Percentiles rank a stretch among this genome's conserved stretches.
These are phyloP conservation scores for Anthostomella pinea DNA, from an alignment of 2,329 filamentous ascomycete species.

Conservation along the genomic window DNA sequence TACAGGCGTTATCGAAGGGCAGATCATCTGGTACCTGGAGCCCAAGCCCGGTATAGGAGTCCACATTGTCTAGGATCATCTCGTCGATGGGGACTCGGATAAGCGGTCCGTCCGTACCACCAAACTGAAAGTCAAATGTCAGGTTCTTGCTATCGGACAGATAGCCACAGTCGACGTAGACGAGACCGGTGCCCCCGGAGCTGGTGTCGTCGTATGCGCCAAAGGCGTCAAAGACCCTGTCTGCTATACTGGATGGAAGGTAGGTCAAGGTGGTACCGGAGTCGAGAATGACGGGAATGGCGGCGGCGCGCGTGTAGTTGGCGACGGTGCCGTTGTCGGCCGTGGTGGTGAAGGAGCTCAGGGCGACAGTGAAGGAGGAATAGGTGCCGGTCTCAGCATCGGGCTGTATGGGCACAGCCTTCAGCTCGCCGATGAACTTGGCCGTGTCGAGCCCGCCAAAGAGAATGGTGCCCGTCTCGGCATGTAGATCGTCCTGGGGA, in stretches of 20 bases:
- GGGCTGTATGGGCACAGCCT: slow-evolving; percentile 52
- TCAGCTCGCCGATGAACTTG: slow-evolving; percentile 60
- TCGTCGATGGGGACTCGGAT: slow-evolving; percentile 33
- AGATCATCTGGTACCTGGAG: slow-evolving; percentile 27
- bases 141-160: slow-evolving; percentile 29
- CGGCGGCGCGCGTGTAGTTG: slow-evolving; percentile 18
- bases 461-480: slow-evolving; percentile 60
- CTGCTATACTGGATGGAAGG: slow-evolving; percentile 51
- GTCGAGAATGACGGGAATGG: slow-evolving; percentile 58
- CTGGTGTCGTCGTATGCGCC: slow-evolving; percentile 37
- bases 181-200: slow-evolving; percentile 30
- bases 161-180: slow-evolving; percentile 41
- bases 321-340: slow-evolving; percentile 31
- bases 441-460: slow-evolving; percentile 68
- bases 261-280: slow-evolving; percentile 65
- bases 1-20: slow-evolving; percentile 45
- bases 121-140: slow-evolving; percentile 41
- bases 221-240: slow-evolving; percentile 36
- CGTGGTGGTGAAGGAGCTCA: slow-evolving; percentile 38
- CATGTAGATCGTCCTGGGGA: slow-evolving; percentile 45
- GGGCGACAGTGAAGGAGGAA: slow-evolving; percentile 39
- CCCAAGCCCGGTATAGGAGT: slow-evolving; percentile 20
- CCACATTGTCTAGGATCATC: slow-evolving; percentile 40
- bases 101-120: slow-evolving; percentile 31
- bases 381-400: slow-evolving; percentile 39